Base-by-base conservation (phyloP, 305 asterid species). In the Fraxinus floribunda region DNA sequence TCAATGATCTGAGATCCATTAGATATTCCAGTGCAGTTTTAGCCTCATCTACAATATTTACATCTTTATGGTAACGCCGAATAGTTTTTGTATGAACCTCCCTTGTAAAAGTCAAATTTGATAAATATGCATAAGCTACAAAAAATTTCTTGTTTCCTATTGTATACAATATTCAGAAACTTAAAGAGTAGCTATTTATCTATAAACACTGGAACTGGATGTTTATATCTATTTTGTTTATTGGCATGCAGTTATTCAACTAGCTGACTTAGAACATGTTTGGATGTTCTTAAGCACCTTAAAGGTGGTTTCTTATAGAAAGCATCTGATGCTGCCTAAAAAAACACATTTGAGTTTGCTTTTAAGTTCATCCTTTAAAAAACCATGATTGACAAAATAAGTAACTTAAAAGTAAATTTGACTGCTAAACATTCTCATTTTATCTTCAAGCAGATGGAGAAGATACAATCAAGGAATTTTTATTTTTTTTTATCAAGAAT, bases 11-110 rank as follows among this genome's bases (percentile, higher is more conserved):
- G 74, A 38, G 82, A 68, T 72, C 72, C 78, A 22, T 46, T 5
- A 34, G 3, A 38, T 60, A 41, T 30, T 55, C 5, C 79, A 83
- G 9, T 70, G 71, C 79, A 62, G 79, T 24, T 78, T 77, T 82
- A 79, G 88, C 90, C 78, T 85, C 89, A 2, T 89, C 87, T 78
- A 89, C 89, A 34, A 89, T 86, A 89, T 78, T 89, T 83, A 79
- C 79, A 87, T 76, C 92, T 88, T 5, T 5, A 83, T 89, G 90
- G 81, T 89, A 30, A 78, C 73, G 76, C 76, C 75, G 84, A 80
- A 74, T 83, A 75, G 57, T 76, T 84, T 78, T 78, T 77, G 77
- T 76, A 74, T 38, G 78, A 79, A 79, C 79, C 73, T 80, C 71
- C 64, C 64, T 18, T 64, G 81, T 76, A 41, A 32, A 75, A 84